Base-by-base conservation (phyloP, 768 basidiomycete genomes). In the Amanita pallidorosea region DNA sequence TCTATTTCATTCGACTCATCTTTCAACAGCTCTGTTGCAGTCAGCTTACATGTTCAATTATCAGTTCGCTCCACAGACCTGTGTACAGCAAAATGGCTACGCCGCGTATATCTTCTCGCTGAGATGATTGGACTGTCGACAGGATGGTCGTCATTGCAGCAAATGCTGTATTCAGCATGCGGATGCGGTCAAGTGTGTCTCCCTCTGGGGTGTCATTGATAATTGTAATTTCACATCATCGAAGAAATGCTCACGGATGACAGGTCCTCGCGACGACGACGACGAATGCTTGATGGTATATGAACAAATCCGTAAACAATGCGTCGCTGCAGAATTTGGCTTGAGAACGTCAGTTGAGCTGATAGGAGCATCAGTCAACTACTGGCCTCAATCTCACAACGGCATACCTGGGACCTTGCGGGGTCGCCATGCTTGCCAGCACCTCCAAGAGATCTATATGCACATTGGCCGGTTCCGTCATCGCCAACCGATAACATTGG, bases 401-500 rank as follows among this genome's bases (percentile, higher is more conserved):
- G 15, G 58, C 63, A 23, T 51, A 57, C 59, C 57, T 56, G 3
- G 61, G 60, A 43, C 63, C 57, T 33, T 73, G 72, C 12, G 67
- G 64, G 18, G 69, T 62, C 9, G 83, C 80, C 52, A 91, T 79
- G 3, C 69, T 66, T 1, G 76, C 66, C 29, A 92, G 63, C 35
- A 86, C 77, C 55, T 86, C 84, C 2, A 89, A 69, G 18, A 97
- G 73, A 49, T 85, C 77, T 0, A 77, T 67, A 58, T 92, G 86
- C 27, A 90, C 76, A 0, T 59, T 68, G 1, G 88, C 81, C 0
- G 82, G 70, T 60, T 95, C 93, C 0, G 87, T 88, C 76, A 97
- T 81, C 0, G 85, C 89, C 66, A 97, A 80, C 5, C 95, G 80
- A 61, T 95, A 92, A 61, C 84, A 90, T 4, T 97, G 70, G 43